Evolutionary conservation across 768 basidiomycete species (phyloP).

Genomic region (Boletales sp.): DNA sequence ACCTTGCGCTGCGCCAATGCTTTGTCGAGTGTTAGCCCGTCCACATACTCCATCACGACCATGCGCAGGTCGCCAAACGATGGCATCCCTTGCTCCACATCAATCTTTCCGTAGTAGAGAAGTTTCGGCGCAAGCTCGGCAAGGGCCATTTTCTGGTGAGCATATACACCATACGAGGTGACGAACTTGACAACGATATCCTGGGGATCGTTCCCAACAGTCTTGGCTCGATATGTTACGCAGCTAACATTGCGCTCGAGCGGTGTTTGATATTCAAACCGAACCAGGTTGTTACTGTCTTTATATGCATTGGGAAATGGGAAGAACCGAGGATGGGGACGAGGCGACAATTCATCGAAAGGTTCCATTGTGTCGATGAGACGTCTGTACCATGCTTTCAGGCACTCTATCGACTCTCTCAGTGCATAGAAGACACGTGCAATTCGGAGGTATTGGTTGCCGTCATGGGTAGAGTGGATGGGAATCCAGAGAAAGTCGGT

Average conservation of each 20-base stretch:
- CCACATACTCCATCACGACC: slow-evolving; percentile 40
- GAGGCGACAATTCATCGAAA: neutral
- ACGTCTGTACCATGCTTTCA: slow-evolving; percentile 22
- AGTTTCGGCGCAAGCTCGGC: slow-evolving; percentile 28
- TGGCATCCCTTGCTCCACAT: slow-evolving; percentile 1
- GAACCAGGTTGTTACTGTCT: neutral
- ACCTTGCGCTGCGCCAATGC: neutral
- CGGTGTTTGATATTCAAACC: slow-evolving; percentile 19
- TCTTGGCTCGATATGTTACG: slow-evolving; percentile 23
- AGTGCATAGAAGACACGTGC: slow-evolving; percentile 22
- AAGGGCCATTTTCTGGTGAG: slow-evolving; percentile 31
- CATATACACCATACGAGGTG: slow-evolving; percentile 29
- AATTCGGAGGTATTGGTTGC: slow-evolving; percentile 10
- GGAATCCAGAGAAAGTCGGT: slow-evolving; percentile 32
- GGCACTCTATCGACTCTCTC: slow-evolving; percentile 3
- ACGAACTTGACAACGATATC: slow-evolving; percentile 38
- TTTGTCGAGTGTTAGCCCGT: slow-evolving; percentile 6
- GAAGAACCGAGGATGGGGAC: slow-evolving; percentile 15
- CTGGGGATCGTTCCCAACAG: neutral
- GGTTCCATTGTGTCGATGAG: neutral
- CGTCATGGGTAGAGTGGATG: slow-evolving; percentile 11
- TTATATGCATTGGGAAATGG: slow-evolving; percentile 13
- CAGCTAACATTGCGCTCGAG: slow-evolving; percentile 19
- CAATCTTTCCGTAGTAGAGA: slow-evolving; percentile 26
- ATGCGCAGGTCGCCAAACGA: slow-evolving; percentile 23